These are phyloP conservation scores for Sarcodon aspratus DNA, from an alignment of 768 basidiomycete species.

Conservation along the genomic window DNA sequence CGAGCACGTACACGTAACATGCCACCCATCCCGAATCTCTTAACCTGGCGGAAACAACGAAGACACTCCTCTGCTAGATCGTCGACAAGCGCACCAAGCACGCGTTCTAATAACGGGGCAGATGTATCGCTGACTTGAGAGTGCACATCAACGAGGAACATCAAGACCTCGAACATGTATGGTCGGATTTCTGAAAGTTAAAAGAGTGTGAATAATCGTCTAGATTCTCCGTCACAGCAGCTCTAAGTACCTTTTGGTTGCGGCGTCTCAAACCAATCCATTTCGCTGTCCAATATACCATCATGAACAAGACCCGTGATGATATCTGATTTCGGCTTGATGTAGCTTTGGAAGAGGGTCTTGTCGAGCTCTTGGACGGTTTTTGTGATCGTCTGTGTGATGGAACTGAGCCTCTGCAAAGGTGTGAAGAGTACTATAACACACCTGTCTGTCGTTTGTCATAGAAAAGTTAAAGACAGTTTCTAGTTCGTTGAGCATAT, in stretches of 20 bases:
- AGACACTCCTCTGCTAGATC: conserved; percentile 78
- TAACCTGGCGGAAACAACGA: conserved; percentile 78
- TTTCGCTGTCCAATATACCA: conserved; percentile 68
- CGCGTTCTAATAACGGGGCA: conserved; percentile 72
- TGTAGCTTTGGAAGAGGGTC: conserved; percentile 80
- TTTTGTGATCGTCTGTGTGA: conserved; percentile 51
- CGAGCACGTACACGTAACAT: conserved; percentile 75
- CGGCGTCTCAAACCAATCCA: conserved; percentile 93
- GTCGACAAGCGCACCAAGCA: conserved; percentile 69
- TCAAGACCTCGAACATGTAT: conserved; percentile 84
- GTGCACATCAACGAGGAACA: conserved; percentile 86
- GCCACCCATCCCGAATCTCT: conserved; percentile 93
- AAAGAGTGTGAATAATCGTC: background rate
- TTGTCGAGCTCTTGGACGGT: conserved; percentile 80
- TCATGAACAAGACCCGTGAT: conserved; percentile 57
- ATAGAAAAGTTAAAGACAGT: conserved; percentile 62
- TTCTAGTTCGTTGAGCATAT: conserved; percentile 74
- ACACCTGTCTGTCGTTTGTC: conserved; percentile 59
- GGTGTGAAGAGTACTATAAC: conserved; percentile 8
- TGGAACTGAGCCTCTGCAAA: background rate
- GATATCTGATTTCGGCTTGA: conserved; percentile 67
- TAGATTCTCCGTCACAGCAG: background rate
- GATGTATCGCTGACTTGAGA: conserved; percentile 80
- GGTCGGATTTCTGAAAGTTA: conserved; percentile 69
- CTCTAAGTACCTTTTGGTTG: conserved; percentile 71